Evolutionary conservation across 768 basidiomycete genomes (phyloP).

Genomic region (Sarcodon sp.): DNA sequence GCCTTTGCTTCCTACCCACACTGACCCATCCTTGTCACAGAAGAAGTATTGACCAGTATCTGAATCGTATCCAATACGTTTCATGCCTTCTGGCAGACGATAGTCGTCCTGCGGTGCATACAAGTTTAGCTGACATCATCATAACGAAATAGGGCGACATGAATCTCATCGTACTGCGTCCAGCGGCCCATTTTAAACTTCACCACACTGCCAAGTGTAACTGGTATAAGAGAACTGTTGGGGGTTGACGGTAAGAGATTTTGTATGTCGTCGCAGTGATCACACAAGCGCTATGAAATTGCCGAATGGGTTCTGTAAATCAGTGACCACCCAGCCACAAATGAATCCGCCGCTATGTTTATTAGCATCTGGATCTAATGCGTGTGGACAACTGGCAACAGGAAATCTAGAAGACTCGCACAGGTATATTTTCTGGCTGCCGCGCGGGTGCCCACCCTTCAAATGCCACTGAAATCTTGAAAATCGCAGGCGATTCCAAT

Average conservation of each 20-base stretch:
- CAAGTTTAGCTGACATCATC: not conserved
- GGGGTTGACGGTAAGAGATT: too few species aligned
- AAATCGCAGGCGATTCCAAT: constrained; percentile 62
- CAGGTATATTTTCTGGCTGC: constrained; percentile 17
- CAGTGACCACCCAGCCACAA: too few species aligned
- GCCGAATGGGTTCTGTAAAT: too few species aligned
- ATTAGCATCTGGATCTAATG: constrained; percentile 34
- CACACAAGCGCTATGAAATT: too few species aligned
- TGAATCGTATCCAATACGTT: constrained; percentile 66
- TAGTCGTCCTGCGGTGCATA: constrained; percentile 27
- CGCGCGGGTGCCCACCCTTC: constrained; percentile 13
- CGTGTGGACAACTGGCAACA: constrained; percentile 32
- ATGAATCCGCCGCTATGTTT: constrained; percentile 9
- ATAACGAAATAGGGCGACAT: constrained; percentile 1
- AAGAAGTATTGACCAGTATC: constrained; percentile 60
- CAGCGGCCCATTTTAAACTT: constrained; percentile 18
- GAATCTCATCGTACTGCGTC: constrained; percentile 24
- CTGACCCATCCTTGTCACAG: constrained; percentile 36
- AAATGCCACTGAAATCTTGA: constrained; percentile 19
- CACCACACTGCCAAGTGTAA: too few species aligned
- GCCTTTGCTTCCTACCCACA: constrained; percentile 48
- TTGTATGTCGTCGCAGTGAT: too few species aligned
- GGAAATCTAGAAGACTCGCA: constrained; percentile 25
- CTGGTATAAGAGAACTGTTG: too few species aligned
- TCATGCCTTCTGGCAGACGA: constrained; percentile 37